Evolutionary conservation across 345 rosid genomes (phyloP), one percentile per base, ranked within the genome.

Genomic region (Hibiscus syriacus): DNA sequence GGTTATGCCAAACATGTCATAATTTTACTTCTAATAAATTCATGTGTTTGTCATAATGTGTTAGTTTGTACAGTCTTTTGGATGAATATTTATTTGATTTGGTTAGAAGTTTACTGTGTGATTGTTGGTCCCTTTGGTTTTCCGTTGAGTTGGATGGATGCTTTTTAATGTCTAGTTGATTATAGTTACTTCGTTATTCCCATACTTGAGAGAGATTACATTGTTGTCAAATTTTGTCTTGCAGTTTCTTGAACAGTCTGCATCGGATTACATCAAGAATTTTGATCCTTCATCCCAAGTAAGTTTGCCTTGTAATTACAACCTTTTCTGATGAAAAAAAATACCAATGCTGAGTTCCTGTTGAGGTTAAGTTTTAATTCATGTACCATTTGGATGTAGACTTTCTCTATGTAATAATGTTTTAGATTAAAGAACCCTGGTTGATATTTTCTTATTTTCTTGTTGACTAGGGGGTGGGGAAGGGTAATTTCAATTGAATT

Each of bases 221-320:
- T 20, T 59, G 26, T 27, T 19, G 34, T 34, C 1, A 3, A 22
- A n/a, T 56, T 73, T 43, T 72, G 10, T 68, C 55, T 65, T 80
- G 80, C 94, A 94, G 99, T 81, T 94, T 77, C 85, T 92, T 73
- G 85, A 85, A 75, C 87, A 72, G 69, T 79, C 99, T 69, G 87
- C 87, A 63, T 84, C 75, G 63, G 85, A 85, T 76, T 90, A 83
- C 66, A 80, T 80, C 68, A 82, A 84, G 73, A 74, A 70, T 64
- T 88, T 91, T 81, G 98, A 92, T 82, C 83, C 92, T 77, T 86
- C 90, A 17, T 74, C 78, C 20, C 88, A 84, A 74, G 99, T 95
- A 85, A 85, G 97, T 80, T 22, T 1, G 2, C 25, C 6, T 16
- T 22, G 45, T 29, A 27, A 12, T 20, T 48, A 10, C 48, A 38